A percentile compares a stretch with the other conserved stretches of the same genome.
phyloP scores from a whole-genome alignment of 2,329 filamentous ascomycete genomes.

The Fusarium dlaminii region DNA sequence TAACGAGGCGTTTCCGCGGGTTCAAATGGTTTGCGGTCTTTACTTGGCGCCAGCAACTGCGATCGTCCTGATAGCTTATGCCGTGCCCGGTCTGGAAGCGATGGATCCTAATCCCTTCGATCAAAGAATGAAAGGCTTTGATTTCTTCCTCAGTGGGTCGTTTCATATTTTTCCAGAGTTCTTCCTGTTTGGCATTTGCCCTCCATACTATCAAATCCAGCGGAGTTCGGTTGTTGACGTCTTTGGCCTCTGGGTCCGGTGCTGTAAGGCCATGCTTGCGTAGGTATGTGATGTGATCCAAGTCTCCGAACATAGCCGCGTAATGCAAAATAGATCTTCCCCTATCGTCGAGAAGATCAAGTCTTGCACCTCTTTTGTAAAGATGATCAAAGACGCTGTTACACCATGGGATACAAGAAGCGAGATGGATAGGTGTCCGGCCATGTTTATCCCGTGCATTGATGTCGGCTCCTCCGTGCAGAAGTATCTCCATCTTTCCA shows the following conservation, averaged over 20 bases:
- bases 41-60: not conserved
- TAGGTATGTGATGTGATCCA: not conserved
- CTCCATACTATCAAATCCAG: not conserved
- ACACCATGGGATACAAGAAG: not conserved
- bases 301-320: not conserved
- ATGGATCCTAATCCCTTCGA: not conserved
- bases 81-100: not conserved
- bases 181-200: accelerated
- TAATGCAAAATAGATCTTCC: accelerated
- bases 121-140: not conserved
- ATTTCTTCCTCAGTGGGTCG: not conserved
- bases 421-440: not conserved
- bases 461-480: not conserved
- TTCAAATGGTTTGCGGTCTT: not conserved
- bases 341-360: accelerated
- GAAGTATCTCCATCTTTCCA: not conserved
- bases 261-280: not conserved
- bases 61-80: not conserved
- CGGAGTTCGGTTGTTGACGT: accelerated
- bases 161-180: not conserved
- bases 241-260: not conserved
- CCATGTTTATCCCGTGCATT: accelerated
- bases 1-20: accelerated
- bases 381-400: not conserved
- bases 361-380: not conserved